Base-by-base conservation (phyloP, 192 early-diverging fungal species). In the Coemansia biformis region DNA sequence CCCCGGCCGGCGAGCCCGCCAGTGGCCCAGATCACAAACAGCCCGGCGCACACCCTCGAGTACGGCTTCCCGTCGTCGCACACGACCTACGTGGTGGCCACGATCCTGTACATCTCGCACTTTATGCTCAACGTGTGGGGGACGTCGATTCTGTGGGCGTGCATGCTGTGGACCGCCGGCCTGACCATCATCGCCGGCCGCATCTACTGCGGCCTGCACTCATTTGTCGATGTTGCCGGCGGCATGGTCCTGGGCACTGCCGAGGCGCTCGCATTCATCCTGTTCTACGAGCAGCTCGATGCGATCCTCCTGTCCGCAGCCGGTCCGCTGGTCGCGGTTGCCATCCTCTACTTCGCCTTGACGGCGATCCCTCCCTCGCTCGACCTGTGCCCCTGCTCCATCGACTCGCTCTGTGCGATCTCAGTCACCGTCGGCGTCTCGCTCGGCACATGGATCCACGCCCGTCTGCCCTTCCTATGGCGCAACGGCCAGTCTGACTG, bases 21-120 rank as follows among this genome's bases (percentile, higher is more conserved):
- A 9, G 79, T 93, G 34, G 68, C 70, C 8, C 83, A 89, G 15
- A 73, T 87, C 46, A 85, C 86, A 6, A 75, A 77, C 48, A 86
- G 80, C 30, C 66, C 70, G 18, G 79, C 79, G 8, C 79, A 81
- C 47, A 79, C 83, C 11, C 64, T 83, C 13, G 93, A 96, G 63
- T 96, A 90, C 53, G 93, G 93, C 13, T 92, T 93, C 55, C 93
- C 93, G 16, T 91, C 88, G 4, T 88, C 88, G 1, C 93, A 96
- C 51, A 83, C 90, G 0, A 80, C 86, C 29, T 92, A 93, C 63
- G 84, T 87, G 1, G 64, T 86, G 19, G 82, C 85, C n/a, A 79
- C 92, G 11, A 81, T 86, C 6, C 54, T 84, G 8, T 73, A 79
- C 8, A 48, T 57, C 19, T 55, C 61, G 6, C 43, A 63, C 44